Conservation (phyloP, 495 filamentous ascomycete genomes). For the Cladorrhinum samala region DNA sequence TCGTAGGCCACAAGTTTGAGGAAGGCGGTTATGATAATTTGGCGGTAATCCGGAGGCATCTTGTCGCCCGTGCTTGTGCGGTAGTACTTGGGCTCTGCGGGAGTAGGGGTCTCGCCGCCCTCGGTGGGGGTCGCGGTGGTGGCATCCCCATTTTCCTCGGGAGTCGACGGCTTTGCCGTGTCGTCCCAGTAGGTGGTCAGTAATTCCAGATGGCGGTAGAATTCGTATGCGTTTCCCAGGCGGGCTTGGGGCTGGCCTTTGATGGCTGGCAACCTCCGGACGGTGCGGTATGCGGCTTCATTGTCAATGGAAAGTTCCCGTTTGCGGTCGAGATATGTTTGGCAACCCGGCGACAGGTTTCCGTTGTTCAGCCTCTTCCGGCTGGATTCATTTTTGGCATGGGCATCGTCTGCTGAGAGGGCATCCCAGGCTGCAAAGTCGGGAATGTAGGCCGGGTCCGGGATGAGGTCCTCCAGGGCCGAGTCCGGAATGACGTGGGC, state of each 20-base stretch:
- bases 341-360: constrained; percentile 43
- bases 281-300: constrained; percentile 44
- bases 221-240: constrained; percentile 52
- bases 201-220: constrained; percentile 49
- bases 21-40: constrained; percentile 63
- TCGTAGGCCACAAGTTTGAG: constrained; percentile 75
- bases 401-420: constrained; percentile 37
- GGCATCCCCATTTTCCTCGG: constrained; percentile 10
- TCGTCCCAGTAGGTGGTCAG: constrained; percentile 50
- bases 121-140: constrained; percentile 21
- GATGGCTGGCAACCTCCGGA: constrained; percentile 44
- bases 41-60: constrained; percentile 71
- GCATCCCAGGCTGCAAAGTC: constrained; percentile 41
- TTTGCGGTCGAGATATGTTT: constrained; percentile 45
- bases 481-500: constrained; percentile 43
- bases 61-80: constrained; percentile 58
- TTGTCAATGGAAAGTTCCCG: constrained; percentile 47
- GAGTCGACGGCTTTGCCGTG: constrained; percentile 29
- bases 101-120: constrained; percentile 1
- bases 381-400: constrained; percentile 37
- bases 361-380: constrained; percentile 38
- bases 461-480: constrained; percentile 38
- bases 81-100: constrained; percentile 15
- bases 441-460: constrained; percentile 42
- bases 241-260: constrained; percentile 41